phyloP scores from a whole-genome alignment of 768 basidiomycete genomes.

The Hygrophorus russula region DNA sequence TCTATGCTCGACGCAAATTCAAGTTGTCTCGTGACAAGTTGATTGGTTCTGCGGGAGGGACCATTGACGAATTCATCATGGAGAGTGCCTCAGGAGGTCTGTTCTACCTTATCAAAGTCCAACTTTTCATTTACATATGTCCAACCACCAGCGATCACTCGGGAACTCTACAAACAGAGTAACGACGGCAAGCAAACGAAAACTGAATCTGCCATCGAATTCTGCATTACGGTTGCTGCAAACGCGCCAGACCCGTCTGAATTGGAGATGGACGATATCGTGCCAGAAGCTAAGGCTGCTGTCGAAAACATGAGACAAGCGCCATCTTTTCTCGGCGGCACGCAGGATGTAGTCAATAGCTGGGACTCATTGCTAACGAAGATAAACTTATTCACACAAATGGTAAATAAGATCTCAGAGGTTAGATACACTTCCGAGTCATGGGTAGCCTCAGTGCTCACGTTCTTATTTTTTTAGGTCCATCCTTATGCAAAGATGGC shows the following conservation, averaged over 20 bases:
- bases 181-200: not conserved
- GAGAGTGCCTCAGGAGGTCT: not conserved
- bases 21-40: not conserved
- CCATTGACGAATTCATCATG: not conserved
- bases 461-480: not conserved
- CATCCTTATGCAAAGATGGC: constrained; percentile 6
- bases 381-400: not conserved
- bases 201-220: not conserved
- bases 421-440: not conserved
- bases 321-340: not conserved
- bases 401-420: not conserved
- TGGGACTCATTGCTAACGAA: not conserved
- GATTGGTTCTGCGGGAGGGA: not conserved
- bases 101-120: not conserved
- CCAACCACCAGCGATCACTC: not conserved
- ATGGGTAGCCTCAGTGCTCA: not conserved
- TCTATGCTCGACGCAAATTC: not conserved
- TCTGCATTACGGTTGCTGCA: not conserved
- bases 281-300: not conserved
- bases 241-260: not conserved
- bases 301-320: not conserved
- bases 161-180: not conserved
- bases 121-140: not conserved
- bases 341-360: not conserved
- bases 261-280: not conserved